A percentile compares a stretch with the other conserved stretches of the same genome.
These are phyloP conservation scores for Colletotrichum kahawae DNA, from an alignment of 2,329 filamentous ascomycete species.

Conservation along the genomic window DNA sequence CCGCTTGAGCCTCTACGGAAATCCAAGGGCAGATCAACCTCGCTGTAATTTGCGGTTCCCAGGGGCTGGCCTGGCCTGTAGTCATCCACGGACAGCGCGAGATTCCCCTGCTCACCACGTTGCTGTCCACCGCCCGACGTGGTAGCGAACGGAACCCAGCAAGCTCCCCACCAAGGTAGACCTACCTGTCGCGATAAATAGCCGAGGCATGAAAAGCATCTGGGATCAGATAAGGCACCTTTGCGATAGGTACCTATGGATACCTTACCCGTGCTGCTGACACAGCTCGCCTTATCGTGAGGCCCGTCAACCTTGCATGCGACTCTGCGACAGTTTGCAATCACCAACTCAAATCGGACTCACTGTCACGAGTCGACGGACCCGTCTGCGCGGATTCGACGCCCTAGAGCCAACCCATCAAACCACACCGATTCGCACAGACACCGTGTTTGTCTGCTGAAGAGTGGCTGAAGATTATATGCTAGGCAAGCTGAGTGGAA, in stretches of 20 bases:
- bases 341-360: neutral
- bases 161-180: neutral
- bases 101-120: neutral
- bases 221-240: neutral
- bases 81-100: neutral
- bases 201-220: neutral
- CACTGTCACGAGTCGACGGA: neutral
- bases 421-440: neutral
- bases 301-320: neutral
- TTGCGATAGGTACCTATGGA: neutral
- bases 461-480: neutral
- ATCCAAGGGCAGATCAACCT: too few species aligned
- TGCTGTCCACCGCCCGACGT: neutral
- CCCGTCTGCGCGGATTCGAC: neutral
- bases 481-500: neutral
- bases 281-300: neutral
- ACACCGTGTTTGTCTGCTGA: neutral
- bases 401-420: neutral
- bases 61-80: neutral
- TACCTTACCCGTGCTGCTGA: neutral
- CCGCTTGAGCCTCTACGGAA: neutral
- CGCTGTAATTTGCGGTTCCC: neutral
- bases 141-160: neutral
- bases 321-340: neutral
- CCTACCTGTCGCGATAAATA: neutral